Evolutionary conservation across 345 rosid genomes (phyloP), one percentile per base, ranked within the genome.

Genomic region (Arabidopsis suecica): DNA sequence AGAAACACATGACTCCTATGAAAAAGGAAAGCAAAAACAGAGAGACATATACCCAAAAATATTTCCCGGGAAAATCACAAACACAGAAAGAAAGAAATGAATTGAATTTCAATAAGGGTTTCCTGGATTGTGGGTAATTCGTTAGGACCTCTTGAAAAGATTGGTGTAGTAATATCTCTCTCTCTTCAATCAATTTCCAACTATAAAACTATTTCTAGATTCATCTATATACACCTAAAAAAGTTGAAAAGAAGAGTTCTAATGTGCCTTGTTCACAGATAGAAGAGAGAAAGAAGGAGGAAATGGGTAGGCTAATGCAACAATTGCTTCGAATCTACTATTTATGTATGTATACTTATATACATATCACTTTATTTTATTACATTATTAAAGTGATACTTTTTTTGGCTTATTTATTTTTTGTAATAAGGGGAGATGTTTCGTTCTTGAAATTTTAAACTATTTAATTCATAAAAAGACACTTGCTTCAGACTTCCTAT

Each of bases 81-180:
- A 80, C 72, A 62, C 73, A 68, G 79, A 48, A 49, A 22, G 61
- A 3, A 11, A 11, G 16, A 36, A 74, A 63, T 4, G 65, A 51
- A 37, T 20, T 58, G 72, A n/a, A 54, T 36, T 18, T 61, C 30
- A 78, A 65, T 49, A 10, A 51, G 61, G 16, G 73, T 83, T 78
- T 75, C 93, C 83, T 82, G 65, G 79, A 83, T 68, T 71, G 25
- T 65, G 75, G 86, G 88, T 73, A 84, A 89, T 61, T 73, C 65
- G 77, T 84, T 58, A 72, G 74, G 79, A 68, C 87, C 87, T 84
- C 87, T 80, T 63, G 32, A 47, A 80, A 73, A 78, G 76, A 23
- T 16, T 25, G 11, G 1, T 67, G 57, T 25, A 36, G 65, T 44
- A 40, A 45, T 59, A 0, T 57, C 67, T 64, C 71, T 78, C 60